phyloP scores from a whole-genome alignment of 331 rosid genomes.

The Saraca asoca region DNA sequence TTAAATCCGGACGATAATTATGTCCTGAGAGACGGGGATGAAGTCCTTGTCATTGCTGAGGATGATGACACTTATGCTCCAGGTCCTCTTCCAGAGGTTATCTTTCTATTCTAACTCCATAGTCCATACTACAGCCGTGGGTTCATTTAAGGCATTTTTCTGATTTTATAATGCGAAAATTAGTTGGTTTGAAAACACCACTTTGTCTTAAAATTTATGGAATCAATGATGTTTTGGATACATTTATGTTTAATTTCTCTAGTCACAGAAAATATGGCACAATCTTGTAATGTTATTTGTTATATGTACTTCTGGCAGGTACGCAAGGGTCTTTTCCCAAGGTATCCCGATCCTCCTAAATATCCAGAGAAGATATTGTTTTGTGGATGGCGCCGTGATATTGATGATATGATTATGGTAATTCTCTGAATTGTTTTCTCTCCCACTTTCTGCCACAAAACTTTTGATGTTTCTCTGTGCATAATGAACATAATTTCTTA shows the following conservation, averaged over 20 bases:
- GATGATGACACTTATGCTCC: slow-evolving; percentile 98
- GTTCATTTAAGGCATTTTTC: slow-evolving; percentile 3
- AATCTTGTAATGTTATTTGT: slow-evolving; percentile 7
- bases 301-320: slow-evolving; percentile 52
- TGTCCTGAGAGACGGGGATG: slow-evolving; percentile 82
- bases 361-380: slow-evolving; percentile 89
- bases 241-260: slow-evolving; percentile 7
- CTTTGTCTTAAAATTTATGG: slow-evolving; percentile 21
- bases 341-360: slow-evolving; percentile 74
- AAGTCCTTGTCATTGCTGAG: slow-evolving; percentile 96
- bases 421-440: slow-evolving; percentile 28
- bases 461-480: slow-evolving; percentile 3
- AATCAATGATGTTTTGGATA: slow-evolving; percentile 26
- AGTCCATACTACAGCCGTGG: slow-evolving; percentile 24
- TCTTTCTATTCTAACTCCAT: slow-evolving; percentile 41
- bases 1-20: slow-evolving; percentile 86
- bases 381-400: slow-evolving; percentile 99
- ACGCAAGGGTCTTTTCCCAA: slow-evolving; percentile 53
- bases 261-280: neutral
- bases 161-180: slow-evolving; percentile 11
- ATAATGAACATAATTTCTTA: neutral
- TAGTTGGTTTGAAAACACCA: slow-evolving; percentile 24
- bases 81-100: slow-evolving; percentile 79
- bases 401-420: slow-evolving; percentile 98
- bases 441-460: slow-evolving; percentile 7